Base-by-base conservation (phyloP, 2,329 filamentous ascomycete species). In the Diaporthe batatas region DNA sequence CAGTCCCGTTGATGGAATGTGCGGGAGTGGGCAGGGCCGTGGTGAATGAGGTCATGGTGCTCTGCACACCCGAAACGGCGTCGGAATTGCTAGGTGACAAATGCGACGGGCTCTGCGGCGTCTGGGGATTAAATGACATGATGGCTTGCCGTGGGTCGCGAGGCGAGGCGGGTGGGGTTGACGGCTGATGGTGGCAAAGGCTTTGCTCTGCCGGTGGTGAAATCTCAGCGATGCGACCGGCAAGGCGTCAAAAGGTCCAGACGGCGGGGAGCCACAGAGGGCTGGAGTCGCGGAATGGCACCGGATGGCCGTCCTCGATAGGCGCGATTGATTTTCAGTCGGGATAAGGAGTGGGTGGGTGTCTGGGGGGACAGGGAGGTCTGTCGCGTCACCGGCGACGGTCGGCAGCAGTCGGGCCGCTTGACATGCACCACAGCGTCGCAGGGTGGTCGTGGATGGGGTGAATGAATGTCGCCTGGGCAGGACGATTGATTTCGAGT, bases 71-170 rank as follows among this genome's bases (percentile, higher is more conserved):
- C 73, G 83, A 84, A 77, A 82, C 83, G 76, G 82, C 83, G 78
- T 89, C 88, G 79, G 84, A 86, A 76, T 85, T 87, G 77, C 84
- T 87, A 75, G 88, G 87, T 76, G 88, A 90, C 79, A 87, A 85
- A 80, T 90, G 88, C 80, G 89, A 91, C 80, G 90, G 90, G 81
- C 90, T 92, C 85, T 91, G 90, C 80, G 90, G 90, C 77, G 90
- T 92, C 79, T 89, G 89, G 78, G 90, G 90, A 81, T 91, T 89
- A 86, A 89, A 91, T 83, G 89, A 90, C 89, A 91, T 91, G 82
- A 82, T 88, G 84, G 57, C 69, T 71, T 44, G 65, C 59, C 36
- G 58, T 55, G 44, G 58, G 36, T 68, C 58, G 73, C 58, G 44
- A 68, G 67, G 59, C 36, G 54, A 51, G 42, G 25, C 18, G 53